Conservation (phyloP, 1,139 yeast genomes). For the Debaryomycetaceae sp. region DNA sequence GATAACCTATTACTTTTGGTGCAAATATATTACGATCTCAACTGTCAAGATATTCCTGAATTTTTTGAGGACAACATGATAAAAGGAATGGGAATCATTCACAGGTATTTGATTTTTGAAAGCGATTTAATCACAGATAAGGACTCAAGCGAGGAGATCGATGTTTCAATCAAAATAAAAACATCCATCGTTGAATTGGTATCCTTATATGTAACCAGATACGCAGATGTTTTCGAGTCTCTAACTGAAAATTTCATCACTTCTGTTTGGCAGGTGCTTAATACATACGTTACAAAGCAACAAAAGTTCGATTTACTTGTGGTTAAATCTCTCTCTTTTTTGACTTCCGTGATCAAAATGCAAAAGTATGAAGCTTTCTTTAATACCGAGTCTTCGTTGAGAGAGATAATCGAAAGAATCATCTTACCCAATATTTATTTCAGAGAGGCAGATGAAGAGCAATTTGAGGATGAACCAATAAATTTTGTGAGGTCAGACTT, state of each 20-base stretch:
- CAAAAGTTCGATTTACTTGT: slow-evolving; percentile 82
- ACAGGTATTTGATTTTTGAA: slow-evolving; percentile 68
- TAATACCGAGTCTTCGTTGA: slow-evolving; percentile 63
- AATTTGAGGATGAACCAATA: slow-evolving; percentile 95
- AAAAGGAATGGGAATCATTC: slow-evolving; percentile 75
- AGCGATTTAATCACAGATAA: slow-evolving; percentile 54
- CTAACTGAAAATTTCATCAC: slow-evolving; percentile 77
- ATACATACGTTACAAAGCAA: slow-evolving; percentile 57
- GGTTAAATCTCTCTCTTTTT: slow-evolving; percentile 73
- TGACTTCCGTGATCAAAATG: slow-evolving; percentile 76
- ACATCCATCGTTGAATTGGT: slow-evolving; percentile 83
- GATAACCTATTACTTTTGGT: slow-evolving; percentile 70
- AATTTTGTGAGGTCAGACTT: slow-evolving; percentile 88
- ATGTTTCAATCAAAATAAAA: slow-evolving; percentile 69
- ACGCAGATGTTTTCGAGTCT: slow-evolving; percentile 84
- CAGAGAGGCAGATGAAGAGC: slow-evolving; percentile 84
- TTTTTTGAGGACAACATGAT: slow-evolving; percentile 90
- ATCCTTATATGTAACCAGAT: slow-evolving; percentile 83
- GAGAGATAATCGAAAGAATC: slow-evolving; percentile 76
- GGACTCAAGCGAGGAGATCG: slow-evolving; percentile 70
- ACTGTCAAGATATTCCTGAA: slow-evolving; percentile 97
- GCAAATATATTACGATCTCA: slow-evolving; percentile 86
- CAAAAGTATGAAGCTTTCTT: slow-evolving; percentile 61
- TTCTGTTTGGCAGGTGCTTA: slow-evolving; percentile 76
- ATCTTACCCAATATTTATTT: slow-evolving; percentile 84